These are phyloP conservation scores for Agrocybe pediades DNA, from an alignment of 768 basidiomycete genomes.

Conservation along the genomic window DNA sequence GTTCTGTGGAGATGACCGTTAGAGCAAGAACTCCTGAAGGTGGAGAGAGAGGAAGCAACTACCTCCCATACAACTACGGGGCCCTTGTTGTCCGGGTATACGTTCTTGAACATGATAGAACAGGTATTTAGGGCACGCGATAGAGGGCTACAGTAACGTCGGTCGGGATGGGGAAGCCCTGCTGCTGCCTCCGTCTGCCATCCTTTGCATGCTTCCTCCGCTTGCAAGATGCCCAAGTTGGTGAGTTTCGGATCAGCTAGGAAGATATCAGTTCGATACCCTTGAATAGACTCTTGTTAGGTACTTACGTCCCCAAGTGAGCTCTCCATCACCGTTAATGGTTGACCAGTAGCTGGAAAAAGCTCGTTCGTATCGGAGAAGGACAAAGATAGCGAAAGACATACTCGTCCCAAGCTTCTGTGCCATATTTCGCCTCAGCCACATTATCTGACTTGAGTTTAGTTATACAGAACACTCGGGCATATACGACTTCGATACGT, in stretches of 20 bases:
- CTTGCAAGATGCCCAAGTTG: slow-evolving; percentile 56
- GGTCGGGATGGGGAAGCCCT: slow-evolving; percentile 53
- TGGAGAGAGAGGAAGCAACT: slow-evolving; percentile 1
- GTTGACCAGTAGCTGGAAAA: slow-evolving; percentile 61
- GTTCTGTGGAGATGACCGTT: slow-evolving; percentile 40
- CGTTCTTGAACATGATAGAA: slow-evolving; percentile 49
- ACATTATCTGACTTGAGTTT: slow-evolving; percentile 83
- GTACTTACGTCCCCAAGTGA: slow-evolving; percentile 74
- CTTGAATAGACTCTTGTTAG: background rate
- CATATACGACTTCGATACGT: slow-evolving; percentile 26
- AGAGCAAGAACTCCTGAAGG: background rate
- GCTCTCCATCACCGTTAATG: slow-evolving; percentile 61
- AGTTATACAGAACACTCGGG: too few species aligned
- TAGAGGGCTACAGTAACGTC: slow-evolving; percentile 64
- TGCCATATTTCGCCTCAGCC: slow-evolving; percentile 59
- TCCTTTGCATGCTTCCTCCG: slow-evolving; percentile 37
- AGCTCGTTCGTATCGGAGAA: background rate
- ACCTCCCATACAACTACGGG: slow-evolving; percentile 60
- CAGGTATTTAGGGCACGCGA: slow-evolving; percentile 62
- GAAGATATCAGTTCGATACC: background rate
- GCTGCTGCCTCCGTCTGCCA: slow-evolving; percentile 51
- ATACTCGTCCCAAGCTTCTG: slow-evolving; percentile 62
- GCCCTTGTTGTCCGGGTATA: slow-evolving; percentile 22
- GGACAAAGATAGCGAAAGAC: slow-evolving; percentile 19
- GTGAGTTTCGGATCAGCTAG: slow-evolving; percentile 72